These are phyloP conservation scores for Monosporascus sp. DNA, from an alignment of 2,329 filamentous ascomycete genomes.

Conservation along the genomic window DNA sequence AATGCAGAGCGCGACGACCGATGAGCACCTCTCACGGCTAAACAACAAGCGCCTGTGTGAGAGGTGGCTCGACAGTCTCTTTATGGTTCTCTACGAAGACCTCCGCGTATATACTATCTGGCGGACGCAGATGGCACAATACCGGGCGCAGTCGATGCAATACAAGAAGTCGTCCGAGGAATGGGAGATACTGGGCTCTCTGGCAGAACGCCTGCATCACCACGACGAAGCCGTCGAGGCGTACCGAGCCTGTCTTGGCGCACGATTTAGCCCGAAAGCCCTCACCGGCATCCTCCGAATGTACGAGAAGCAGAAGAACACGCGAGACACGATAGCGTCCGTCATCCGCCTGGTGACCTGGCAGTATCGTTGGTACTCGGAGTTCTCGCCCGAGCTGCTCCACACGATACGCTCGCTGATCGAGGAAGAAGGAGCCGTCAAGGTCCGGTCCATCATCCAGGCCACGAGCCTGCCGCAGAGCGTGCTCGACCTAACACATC, in stretches of 20 bases:
- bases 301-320: slow-evolving; percentile 74
- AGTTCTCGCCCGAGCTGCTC: slow-evolving; percentile 91
- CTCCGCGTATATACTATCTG: slow-evolving; percentile 98
- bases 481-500: slow-evolving; percentile 89
- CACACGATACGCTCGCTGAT: slow-evolving; percentile 87
- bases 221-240: slow-evolving; percentile 88
- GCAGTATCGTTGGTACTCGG: slow-evolving; percentile 99
- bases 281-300: slow-evolving; percentile 78
- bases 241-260: slow-evolving; percentile 79
- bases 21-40: slow-evolving; percentile 79
- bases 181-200: slow-evolving; percentile 93
- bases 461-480: slow-evolving; percentile 90
- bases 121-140: slow-evolving; percentile 97
- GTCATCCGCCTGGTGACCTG: slow-evolving; percentile 90
- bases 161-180: slow-evolving; percentile 97
- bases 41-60: slow-evolving; percentile 97
- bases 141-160: slow-evolving; percentile 84
- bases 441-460: slow-evolving; percentile 95
- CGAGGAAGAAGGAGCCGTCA: slow-evolving; percentile 95
- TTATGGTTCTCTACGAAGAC: slow-evolving; percentile 99
- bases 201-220: slow-evolving; percentile 91
- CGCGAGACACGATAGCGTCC: slow-evolving; percentile 74
- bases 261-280: slow-evolving; percentile 90
- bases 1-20: slow-evolving; percentile 54
- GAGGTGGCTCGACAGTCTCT: slow-evolving; percentile 95